Base-by-base conservation (phyloP, 139 green algal species). In the Chlorella ohadii region DNA sequence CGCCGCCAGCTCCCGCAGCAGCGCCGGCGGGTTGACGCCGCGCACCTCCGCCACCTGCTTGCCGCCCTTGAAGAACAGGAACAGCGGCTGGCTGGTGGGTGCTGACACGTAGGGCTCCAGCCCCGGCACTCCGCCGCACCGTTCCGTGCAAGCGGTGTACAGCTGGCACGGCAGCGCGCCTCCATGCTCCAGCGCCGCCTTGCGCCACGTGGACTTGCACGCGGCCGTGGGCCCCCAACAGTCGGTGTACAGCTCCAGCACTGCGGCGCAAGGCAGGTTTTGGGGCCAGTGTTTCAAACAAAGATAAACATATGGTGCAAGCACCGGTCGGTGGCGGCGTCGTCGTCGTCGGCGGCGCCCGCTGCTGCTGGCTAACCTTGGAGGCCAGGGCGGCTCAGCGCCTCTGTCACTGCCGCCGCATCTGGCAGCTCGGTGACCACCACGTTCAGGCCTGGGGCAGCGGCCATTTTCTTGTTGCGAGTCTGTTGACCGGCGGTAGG, bases 21-120 rank as follows among this genome's bases (percentile, higher is more conserved):
- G 51, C 51, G 51, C 51, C 12, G 51, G 51, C 51, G 51, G 51
- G 51, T 59, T 59, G 11, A 59, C 51, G 51, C 51, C 51, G 51
- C 51, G 51, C 51, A 59, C 51, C 51, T 59, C 51, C 51, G 51
- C 51, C 56, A 72, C 76, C 76, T 41, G 36, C 38, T 72, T 82
- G 36, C 76, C 76, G 36, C 36, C 34, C 59, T 57, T 82, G 76
- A 82, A 72, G 23, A 82, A 63, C 59, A 82, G 25, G 36, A 56
- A 82, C 36, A 27, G 27, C 27, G 76, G 76, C 59, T 82, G 23
- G 59, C 59, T 59, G 59, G 76, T 61, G 34, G 28, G 22, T 5
- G 34, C 23, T 3, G 19, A 27, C 2, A 63, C 76, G 25, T 72
- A 63, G 59, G 16, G 17, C 59, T 57, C 36, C 22, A 25, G 56